Evolutionary conservation across 371 early-diverging fungal species (phyloP), one percentile per base, ranked within the genome.

Genomic region (Mucor mucedo): DNA sequence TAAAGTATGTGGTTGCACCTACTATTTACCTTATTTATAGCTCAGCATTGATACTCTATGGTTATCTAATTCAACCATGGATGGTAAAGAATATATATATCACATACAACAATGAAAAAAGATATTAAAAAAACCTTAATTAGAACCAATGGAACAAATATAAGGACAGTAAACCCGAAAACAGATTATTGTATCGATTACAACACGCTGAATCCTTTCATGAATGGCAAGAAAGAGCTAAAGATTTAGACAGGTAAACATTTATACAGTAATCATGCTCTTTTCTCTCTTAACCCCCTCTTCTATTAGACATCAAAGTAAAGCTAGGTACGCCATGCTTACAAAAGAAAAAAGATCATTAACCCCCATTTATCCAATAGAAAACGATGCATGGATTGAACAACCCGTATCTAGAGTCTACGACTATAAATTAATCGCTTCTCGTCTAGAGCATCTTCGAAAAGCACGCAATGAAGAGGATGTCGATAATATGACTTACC

Each of bases 351-450:
- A n/a, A 44, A n/a, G 13, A 44, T 13, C n/a, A 14, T n/a, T 13
- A 4, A 44, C 54, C 21, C 21, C 21, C 21, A 21, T 1, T 21
- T 21, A 21, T 21, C n/a, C n/a, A n/a, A n/a, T 21, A 72, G 88
- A 79, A 32, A 84, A 84, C 14, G 87, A 87, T 66, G 69, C 60
- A 38, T 89, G 89, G 89, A 78, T 82, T 47, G 66, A 69, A 21
- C 71, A 83, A 55, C 82, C 85, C 6, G 66, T 63, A 0, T 85
- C 84, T 3, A 78, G 73, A 56, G 55, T 82, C n/a, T 92, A 91
- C 64, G 93, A 92, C 62, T 85, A 88, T 64, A 82, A 82, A 48
- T 69, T 91, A 39, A 89, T 92, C 35, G 55, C 77, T 5, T 66
- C 81, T 7, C 66, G 90, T 33, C 58, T 89, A 28, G 75, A 80